phyloP scores from a whole-genome alignment of 2,329 filamentous ascomycete genomes.

The Ilyonectria mors-panacis region DNA sequence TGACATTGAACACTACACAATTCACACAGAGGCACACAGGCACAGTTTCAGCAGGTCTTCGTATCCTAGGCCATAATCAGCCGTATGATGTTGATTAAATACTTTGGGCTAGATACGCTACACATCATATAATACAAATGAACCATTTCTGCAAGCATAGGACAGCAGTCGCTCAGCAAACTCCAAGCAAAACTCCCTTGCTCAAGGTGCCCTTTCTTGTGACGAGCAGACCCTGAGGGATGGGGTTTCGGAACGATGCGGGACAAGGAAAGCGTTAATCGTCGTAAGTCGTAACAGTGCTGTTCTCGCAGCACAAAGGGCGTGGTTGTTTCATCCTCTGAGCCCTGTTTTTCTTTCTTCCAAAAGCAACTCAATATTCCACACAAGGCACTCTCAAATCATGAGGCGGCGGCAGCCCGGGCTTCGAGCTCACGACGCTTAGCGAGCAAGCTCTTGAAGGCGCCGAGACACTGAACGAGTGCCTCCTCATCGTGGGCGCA shows the following conservation, averaged over 20 bases:
- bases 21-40: not conserved
- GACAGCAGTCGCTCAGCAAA: slow-evolving; percentile 26
- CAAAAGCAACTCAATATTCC: not conserved
- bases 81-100: slow-evolving; percentile 15
- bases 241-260: slow-evolving; percentile 21
- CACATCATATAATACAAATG: slow-evolving; percentile 34
- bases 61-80: not conserved
- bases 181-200: slow-evolving; percentile 18
- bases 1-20: not conserved
- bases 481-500: slow-evolving; percentile 85
- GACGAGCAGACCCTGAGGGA: not conserved
- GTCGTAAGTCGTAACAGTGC: slow-evolving; percentile 44
- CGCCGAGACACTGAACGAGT: slow-evolving; percentile 87
- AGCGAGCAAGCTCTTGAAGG: slow-evolving; percentile 87
- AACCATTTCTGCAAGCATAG: slow-evolving; percentile 23
- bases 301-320: slow-evolving; percentile 25
- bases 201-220: not conserved
- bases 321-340: not conserved
- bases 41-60: not conserved
- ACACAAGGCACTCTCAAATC: not conserved
- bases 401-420: slow-evolving; percentile 55
- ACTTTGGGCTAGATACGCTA: slow-evolving; percentile 17
- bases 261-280: slow-evolving; percentile 42
- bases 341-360: not conserved
- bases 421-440: slow-evolving; percentile 76